phyloP scores from a whole-genome alignment of 2,329 filamentous ascomycete genomes.

The Fusarium piperis region DNA sequence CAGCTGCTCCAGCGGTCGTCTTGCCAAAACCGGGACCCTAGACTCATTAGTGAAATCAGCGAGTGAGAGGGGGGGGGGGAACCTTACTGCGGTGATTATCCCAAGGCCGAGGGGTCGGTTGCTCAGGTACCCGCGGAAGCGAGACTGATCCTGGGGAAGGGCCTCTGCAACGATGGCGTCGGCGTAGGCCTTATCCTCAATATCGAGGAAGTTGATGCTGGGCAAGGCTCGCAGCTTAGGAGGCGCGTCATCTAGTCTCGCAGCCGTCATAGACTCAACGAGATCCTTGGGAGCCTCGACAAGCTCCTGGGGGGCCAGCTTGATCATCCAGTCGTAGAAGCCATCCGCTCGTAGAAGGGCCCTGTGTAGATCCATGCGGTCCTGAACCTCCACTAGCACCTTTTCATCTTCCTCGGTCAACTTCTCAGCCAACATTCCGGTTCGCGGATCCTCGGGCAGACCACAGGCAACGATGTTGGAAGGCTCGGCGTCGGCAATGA shows the following conservation, averaged over 20 bases:
- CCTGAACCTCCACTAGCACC: not conserved
- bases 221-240: not conserved
- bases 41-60: too few relatives aligned
- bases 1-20: slow-evolving; percentile 13
- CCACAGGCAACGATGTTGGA: not conserved
- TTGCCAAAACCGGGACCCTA: slow-evolving; percentile 33
- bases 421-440: too few relatives aligned
- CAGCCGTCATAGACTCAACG: too few relatives aligned
- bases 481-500: not conserved
- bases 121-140: slow-evolving; percentile 24
- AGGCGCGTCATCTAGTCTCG: too few relatives aligned
- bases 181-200: not conserved
- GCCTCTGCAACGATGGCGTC: slow-evolving; percentile 24
- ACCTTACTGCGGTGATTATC: slow-evolving; percentile 22
- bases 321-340: slow-evolving; percentile 2
- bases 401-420: not conserved
- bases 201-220: not conserved
- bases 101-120: slow-evolving; percentile 17
- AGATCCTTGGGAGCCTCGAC: too few relatives aligned
- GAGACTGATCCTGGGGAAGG: slow-evolving; percentile 6
- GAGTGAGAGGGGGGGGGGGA: too few relatives aligned
- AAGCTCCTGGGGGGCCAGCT: too few relatives aligned
- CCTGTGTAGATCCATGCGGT: slow-evolving; percentile 8
- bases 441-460: not conserved
- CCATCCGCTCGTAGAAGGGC: slow-evolving; percentile 19